phyloP scores from a whole-genome alignment of 495 filamentous ascomycete species.

The Penicillium crystallinum region DNA sequence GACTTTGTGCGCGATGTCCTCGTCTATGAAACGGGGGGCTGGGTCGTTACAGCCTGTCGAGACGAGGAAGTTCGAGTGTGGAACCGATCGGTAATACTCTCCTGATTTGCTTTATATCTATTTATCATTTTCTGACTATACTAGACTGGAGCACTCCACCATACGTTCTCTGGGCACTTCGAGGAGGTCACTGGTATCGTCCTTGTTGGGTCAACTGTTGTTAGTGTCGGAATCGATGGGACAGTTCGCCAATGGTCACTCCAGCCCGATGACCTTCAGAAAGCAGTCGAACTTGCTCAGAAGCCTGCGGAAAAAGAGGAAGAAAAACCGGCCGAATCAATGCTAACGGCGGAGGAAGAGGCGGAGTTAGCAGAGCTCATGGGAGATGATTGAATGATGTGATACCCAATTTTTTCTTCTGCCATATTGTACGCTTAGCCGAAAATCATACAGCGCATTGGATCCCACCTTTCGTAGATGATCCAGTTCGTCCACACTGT shows the following conservation, averaged over 20 bases:
- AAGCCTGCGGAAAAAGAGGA: conserved; percentile 46
- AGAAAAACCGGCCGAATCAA: conserved; percentile 20
- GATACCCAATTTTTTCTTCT: conserved; percentile 14
- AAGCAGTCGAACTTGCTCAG: conserved; percentile 52
- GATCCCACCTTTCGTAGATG: background rate
- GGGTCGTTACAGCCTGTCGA: conserved; percentile 83
- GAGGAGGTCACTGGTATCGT: conserved; percentile 84
- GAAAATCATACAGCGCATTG: background rate
- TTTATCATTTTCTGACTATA: conserved; percentile 16
- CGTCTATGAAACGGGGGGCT: conserved; percentile 62
- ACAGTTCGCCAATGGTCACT: conserved; percentile 82
- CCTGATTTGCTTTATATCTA: background rate
- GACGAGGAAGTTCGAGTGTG: conserved; percentile 91
- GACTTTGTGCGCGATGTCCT: conserved; percentile 85
- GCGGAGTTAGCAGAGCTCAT: conserved; percentile 82
- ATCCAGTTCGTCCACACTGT: background rate
- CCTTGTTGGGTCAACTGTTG: conserved; percentile 55
- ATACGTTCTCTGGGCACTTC: conserved; percentile 78
- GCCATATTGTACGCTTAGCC: background rate
- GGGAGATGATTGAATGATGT: conserved; percentile 51
- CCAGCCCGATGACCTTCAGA: conserved; percentile 56
- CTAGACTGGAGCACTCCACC: conserved; percentile 65
- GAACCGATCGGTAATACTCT: conserved; percentile 55
- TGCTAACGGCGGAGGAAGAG: conserved; percentile 78
- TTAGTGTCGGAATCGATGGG: conserved; percentile 82